Evolutionary conservation across 441 rosid species (phyloP).

Genomic region (Euphorbia celastroides): DNA sequence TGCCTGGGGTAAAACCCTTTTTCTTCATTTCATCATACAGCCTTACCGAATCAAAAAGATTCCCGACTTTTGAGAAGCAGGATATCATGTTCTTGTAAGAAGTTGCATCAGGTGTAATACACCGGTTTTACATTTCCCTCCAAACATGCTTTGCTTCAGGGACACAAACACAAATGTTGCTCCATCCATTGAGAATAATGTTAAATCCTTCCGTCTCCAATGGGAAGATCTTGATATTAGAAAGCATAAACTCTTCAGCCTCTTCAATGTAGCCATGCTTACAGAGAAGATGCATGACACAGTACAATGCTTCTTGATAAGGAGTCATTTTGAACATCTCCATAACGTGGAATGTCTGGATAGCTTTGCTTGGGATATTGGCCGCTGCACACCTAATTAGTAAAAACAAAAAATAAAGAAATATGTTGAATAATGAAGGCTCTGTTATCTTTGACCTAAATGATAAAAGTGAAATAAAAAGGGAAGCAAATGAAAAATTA

Average conservation of each 20-base stretch:
- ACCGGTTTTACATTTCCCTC: constrained; percentile 70
- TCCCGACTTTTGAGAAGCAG: constrained; percentile 72
- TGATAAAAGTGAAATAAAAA: not conserved
- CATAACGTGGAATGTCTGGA: constrained; percentile 57
- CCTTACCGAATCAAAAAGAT: constrained; percentile 78
- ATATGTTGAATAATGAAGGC: constrained; percentile 4
- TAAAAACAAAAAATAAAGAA: not conserved
- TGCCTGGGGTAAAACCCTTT: constrained; percentile 55
- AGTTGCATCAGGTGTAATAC: constrained; percentile 55
- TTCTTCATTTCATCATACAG: constrained; percentile 90
- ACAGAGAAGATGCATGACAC: constrained; percentile 52
- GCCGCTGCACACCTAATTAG: constrained; percentile 73
- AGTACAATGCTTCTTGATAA: constrained; percentile 65
- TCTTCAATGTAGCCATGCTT: constrained; percentile 75
- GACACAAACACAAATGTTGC: constrained; percentile 51
- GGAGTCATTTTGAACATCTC: constrained; percentile 67
- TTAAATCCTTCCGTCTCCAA: constrained; percentile 54
- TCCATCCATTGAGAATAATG: constrained; percentile 77
- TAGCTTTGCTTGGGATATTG: constrained; percentile 64
- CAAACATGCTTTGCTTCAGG: constrained; percentile 83
- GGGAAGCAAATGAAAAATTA: not conserved
- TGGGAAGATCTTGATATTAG: constrained; percentile 68
- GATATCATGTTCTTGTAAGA: constrained; percentile 68
- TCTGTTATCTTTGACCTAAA: too few species aligned
- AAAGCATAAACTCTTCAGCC: constrained; percentile 85